Evolutionary conservation across 306 rosid genomes (phyloP), one percentile per base, ranked within the genome.

Genomic region (Adenanthera pavonina): DNA sequence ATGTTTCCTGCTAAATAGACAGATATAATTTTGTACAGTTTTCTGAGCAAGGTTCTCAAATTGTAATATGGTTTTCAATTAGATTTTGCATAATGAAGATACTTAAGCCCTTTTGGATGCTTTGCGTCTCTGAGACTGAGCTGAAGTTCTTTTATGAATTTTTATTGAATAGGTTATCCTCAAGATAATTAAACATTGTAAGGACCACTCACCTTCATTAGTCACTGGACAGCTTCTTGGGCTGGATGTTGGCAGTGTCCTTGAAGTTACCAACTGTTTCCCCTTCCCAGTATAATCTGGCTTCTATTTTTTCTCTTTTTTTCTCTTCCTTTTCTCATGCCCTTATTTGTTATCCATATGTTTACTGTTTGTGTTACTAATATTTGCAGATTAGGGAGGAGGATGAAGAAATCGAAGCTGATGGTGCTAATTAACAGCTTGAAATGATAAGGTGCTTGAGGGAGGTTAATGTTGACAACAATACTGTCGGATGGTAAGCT

Each of bases 371-470:
- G 17, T 64, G 15, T 80, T 61, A 13, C 85, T 82, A 3, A 61
- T 79, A 40, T 20, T 72, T 82, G 78, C 69, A 95, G 99, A 87
- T 89, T 62, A 82, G 98, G 72, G 99, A 95, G 81, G 98, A 93
- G 84, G 99, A 95, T 72, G 99, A 95, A 78, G 99, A 95, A 88
- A 85, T 89, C 86, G 99, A 95, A 82, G 97, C 98, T 33, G 99
- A 95, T 59, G 99, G 99, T 74, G 99, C 99, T 59, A 95, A 90
- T 89, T 95, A 95, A 85, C 99, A 95, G 90, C 98, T 95, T 20
- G 99, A 95, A 81, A 93, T 95, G 99, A 95, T 95, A 98, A 95
- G 97, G 80, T 95, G 99, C 85, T 80, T 95, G 93, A 90, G 99
- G 84, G 98, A 95, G 87, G 99, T 95, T 76, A 95, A 95, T 76